Base-by-base conservation (phyloP, 352 stramenopile genomes). In the Phytophthora hybrid region DNA sequence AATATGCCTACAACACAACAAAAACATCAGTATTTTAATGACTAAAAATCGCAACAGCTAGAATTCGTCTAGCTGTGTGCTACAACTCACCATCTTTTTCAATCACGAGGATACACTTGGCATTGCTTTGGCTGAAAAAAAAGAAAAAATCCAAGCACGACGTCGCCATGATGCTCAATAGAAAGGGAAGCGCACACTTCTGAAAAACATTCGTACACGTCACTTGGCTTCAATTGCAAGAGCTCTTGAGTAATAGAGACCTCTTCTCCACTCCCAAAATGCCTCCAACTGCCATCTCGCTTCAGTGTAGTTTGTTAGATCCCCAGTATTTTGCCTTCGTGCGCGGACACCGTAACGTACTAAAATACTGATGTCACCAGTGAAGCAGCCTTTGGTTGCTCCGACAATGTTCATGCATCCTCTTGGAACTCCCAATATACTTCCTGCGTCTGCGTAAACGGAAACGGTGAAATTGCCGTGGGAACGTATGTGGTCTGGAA, bases 71-170 rank as follows among this genome's bases (percentile, higher is more conserved):
- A 21, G 18, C 18, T 13, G 16, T 21, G 2, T 18, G 11, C 0
- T 39, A 65, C n/a, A 9, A 52, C 64, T 23, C 73, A 96, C 97
- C 95, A 56, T 99, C 97, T 74, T 99, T 99, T 75, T 99, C 97
- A 44, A 99, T 83, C 3, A 99, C 91, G 6, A 99, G 54, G 64
- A 99, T 98, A 65, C 75, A 98, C 44, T 81, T 79, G 23, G 95
- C 93, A 63, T 91, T 78, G 54, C 83, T 93, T 65, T 63, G 60
- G 13, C 89, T 96, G 47, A 13, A 46, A 46, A n/a, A 46, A 46
- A 6, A 46, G 39, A 18, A 21, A n/a, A 39, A 21, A 10, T 32
- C 44, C 4, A 57, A n/a, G n/a, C n/a, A n/a, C n/a, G n/a, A n/a
- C n/a, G n/a, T n/a, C n/a, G n/a, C 19, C 7, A 16, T 23, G 16